phyloP scores from a whole-genome alignment of 23 red algal species.

The Agarophyton chilense region DNA sequence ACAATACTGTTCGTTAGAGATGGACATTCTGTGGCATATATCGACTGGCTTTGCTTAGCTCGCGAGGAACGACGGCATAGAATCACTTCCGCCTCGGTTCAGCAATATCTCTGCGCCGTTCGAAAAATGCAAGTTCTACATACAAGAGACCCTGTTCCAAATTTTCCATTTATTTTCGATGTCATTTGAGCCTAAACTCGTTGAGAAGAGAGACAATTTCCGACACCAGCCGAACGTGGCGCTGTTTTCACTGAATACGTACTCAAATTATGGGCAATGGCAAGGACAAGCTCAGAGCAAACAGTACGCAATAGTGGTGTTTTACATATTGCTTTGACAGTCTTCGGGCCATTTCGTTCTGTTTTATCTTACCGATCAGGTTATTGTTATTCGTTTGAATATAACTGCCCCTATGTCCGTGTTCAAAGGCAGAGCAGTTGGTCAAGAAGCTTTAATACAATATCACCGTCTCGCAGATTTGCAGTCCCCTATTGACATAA shows the following conservation, averaged over 20 bases:
- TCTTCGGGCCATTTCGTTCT: neutral
- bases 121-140: neutral
- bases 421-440: too few relatives aligned
- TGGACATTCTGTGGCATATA: neutral
- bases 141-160: neutral
- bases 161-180: neutral
- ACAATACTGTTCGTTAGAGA: neutral
- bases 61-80: neutral
- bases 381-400: too few relatives aligned
- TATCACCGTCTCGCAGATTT: too few relatives aligned
- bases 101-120: conserved; percentile 10
- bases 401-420: too few relatives aligned
- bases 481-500: too few relatives aligned
- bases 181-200: neutral
- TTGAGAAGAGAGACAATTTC: neutral
- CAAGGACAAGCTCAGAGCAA: neutral
- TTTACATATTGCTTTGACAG: conserved; percentile 10
- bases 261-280: neutral
- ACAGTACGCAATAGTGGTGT: neutral
- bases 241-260: neutral
- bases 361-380: too few relatives aligned
- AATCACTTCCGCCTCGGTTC: neutral
- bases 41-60: neutral
- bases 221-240: neutral
- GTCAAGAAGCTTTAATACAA: too few relatives aligned